Evolutionary conservation across 179 eudicot genomes (phyloP).

Genomic region (Patellifolia procumbens): DNA sequence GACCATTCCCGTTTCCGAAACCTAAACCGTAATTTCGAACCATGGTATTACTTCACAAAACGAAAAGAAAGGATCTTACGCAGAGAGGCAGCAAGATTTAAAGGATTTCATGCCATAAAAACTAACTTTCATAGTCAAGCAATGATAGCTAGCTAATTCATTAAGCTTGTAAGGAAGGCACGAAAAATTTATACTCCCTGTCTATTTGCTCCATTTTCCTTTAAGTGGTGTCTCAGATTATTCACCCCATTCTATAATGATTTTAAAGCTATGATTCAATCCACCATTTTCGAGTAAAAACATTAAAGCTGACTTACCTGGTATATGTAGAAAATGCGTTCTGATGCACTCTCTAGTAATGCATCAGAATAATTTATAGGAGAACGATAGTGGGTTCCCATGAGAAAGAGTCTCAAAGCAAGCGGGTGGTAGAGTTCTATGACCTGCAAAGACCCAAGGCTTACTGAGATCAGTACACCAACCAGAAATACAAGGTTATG

Average conservation of each 20-base stretch:
- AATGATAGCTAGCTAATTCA: not conserved
- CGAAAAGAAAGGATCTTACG: not conserved
- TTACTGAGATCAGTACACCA: constrained; percentile 2
- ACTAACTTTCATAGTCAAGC: not conserved
- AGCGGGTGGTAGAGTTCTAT: constrained; percentile 85
- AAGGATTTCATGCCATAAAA: not conserved
- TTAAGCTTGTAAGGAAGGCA: not conserved
- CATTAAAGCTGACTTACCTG: constrained; percentile 55
- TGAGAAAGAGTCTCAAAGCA: constrained; percentile 84
- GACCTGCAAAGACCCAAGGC: constrained; percentile 49
- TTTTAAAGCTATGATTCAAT: not conserved
- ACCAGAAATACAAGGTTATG: not conserved
- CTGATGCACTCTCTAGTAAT: constrained; percentile 83
- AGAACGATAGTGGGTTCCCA: constrained; percentile 91
- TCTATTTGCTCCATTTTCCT: too few relatives aligned
- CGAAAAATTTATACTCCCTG: too few relatives aligned
- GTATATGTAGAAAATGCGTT: constrained; percentile 81
- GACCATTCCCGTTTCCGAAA: too few relatives aligned
- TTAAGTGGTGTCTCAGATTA: too few relatives aligned
- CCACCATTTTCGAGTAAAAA: not conserved
- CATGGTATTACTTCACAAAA: not conserved
- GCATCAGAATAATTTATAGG: constrained; percentile 88
- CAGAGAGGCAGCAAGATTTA: not conserved
- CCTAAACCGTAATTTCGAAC: too few relatives aligned
- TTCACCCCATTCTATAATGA: not conserved